Evolutionary conservation across 75 land plant species (phyloP).

Genomic region (Pinus taeda): DNA sequence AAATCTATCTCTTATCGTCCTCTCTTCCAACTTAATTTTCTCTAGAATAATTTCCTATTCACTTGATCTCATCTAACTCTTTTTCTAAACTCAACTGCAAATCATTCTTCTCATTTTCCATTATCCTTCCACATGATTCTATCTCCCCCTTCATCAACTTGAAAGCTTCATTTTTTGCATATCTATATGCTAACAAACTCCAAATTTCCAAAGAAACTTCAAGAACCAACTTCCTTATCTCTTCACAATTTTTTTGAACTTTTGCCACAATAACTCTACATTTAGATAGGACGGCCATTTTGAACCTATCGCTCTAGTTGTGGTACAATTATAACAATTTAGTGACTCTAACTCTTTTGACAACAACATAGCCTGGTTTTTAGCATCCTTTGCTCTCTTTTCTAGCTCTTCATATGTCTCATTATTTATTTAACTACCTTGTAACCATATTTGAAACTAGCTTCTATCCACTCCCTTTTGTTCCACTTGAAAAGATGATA

Average conservation of each 20-base stretch:
- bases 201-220: conserved; percentile 52
- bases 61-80: conserved; percentile 61
- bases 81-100: conserved; percentile 50
- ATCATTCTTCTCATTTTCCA: conserved; percentile 75
- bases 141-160: conserved; percentile 36
- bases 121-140: conserved; percentile 35
- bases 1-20: conserved; percentile 67
- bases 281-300: conserved; percentile 10
- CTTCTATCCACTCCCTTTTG: not conserved
- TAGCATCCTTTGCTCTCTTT: conserved; percentile 29
- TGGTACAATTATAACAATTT: not conserved
- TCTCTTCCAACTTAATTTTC: conserved; percentile 66
- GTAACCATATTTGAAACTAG: not conserved
- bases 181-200: conserved; percentile 40
- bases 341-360: conserved; percentile 21
- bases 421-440: not conserved
- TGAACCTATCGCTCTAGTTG: conserved; percentile 19
- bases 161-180: conserved; percentile 38
- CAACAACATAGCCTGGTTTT: conserved; percentile 28
- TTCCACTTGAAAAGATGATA: not conserved
- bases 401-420: conserved; percentile 25
- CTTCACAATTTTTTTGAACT: conserved; percentile 43
- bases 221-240: conserved; percentile 46
- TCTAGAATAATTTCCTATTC: conserved; percentile 63
- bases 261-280: conserved; percentile 29